Conservation (phyloP, 2,329 filamentous ascomycete genomes). For the Madurella fahalii region DNA sequence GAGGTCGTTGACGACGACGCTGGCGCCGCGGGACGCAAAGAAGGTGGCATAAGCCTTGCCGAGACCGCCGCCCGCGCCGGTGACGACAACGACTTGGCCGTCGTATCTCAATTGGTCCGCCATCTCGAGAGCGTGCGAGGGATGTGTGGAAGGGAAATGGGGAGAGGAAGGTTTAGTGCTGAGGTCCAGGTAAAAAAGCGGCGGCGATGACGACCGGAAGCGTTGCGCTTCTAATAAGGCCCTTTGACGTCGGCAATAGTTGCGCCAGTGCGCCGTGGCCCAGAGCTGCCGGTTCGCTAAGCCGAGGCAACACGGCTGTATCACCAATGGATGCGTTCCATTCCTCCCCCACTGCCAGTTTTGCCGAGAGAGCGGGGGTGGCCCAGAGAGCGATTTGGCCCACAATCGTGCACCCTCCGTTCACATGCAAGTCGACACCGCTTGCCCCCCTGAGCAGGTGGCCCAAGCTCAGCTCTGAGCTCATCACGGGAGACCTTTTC, state of each 20-base stretch:
- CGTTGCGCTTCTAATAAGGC: slow-evolving; percentile 15
- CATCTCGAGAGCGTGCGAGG: slow-evolving; percentile 40
- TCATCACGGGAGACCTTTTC: slow-evolving; percentile 20
- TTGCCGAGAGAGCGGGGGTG: slow-evolving; percentile 26
- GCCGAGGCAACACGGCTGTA: slow-evolving; percentile 26
- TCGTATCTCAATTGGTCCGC: slow-evolving; percentile 71
- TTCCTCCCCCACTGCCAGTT: slow-evolving; percentile 12
- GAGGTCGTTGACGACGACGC: slow-evolving; percentile 84
- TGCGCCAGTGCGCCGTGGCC: slow-evolving; percentile 6
- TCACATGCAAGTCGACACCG: slow-evolving; percentile 21
- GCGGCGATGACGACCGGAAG: slow-evolving; percentile 7
- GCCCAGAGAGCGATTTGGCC: neutral
- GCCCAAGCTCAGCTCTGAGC: neutral
- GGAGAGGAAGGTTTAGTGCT: neutral
- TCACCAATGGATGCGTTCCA: slow-evolving; percentile 12
- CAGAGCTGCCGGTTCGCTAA: slow-evolving; percentile 22
- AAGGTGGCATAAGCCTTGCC: slow-evolving; percentile 82
- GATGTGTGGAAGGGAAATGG: slow-evolving; percentile 30
- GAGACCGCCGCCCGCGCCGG: slow-evolving; percentile 77
- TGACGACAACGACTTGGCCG: slow-evolving; percentile 84
- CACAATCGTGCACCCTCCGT: slow-evolving; percentile 8
- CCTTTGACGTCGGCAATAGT: slow-evolving; percentile 22
- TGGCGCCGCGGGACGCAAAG: slow-evolving; percentile 80
- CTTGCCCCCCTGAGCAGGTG: neutral
- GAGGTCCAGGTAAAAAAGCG: neutral